Evolutionary conservation across 441 rosid genomes (phyloP).

Genomic region (Euphorbia celastroides): DNA sequence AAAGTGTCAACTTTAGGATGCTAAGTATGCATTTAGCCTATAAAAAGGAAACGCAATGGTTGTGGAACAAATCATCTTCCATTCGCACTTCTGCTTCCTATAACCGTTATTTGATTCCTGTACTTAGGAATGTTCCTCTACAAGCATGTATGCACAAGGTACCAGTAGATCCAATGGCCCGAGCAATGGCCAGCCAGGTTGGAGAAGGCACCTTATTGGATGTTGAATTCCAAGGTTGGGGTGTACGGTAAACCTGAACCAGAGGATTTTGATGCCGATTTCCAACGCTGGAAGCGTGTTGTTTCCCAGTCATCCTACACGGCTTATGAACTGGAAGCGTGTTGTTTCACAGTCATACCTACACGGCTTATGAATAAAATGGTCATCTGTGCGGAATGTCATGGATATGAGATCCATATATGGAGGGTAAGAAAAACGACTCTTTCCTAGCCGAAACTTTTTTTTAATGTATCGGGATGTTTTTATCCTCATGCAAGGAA

Average conservation of each 20-base stretch:
- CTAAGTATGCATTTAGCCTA: too few relatives aligned
- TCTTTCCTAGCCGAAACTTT: background rate
- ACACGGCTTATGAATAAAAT: conserved; percentile 68
- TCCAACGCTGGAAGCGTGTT: conserved; percentile 89
- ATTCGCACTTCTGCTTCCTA: too few relatives aligned
- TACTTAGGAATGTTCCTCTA: conserved; percentile 75
- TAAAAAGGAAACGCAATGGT: too few relatives aligned
- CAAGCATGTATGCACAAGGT: conserved; percentile 77
- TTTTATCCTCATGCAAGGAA: background rate
- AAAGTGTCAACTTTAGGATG: too few relatives aligned
- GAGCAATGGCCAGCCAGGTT: conserved; percentile 68
- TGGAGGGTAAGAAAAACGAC: conserved; percentile 52
- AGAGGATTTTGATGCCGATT: conserved; percentile 61
- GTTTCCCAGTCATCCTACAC: too few relatives aligned
- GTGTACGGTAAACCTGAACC: conserved; percentile 88
- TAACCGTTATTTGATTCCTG: background rate
- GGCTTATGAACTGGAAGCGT: conserved; percentile 76
- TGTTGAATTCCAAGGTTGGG: conserved; percentile 80
- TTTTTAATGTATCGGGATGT: background rate
- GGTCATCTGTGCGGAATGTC: conserved; percentile 76
- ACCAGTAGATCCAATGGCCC: conserved; percentile 60
- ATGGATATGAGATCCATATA: conserved; percentile 97
- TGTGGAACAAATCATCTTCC: too few relatives aligned
- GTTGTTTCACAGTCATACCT: conserved; percentile 64
- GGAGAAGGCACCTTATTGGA: conserved; percentile 69